phyloP scores from a whole-genome alignment of 1,284 basidiomycete species.

The Fomitopsis betulina region DNA sequence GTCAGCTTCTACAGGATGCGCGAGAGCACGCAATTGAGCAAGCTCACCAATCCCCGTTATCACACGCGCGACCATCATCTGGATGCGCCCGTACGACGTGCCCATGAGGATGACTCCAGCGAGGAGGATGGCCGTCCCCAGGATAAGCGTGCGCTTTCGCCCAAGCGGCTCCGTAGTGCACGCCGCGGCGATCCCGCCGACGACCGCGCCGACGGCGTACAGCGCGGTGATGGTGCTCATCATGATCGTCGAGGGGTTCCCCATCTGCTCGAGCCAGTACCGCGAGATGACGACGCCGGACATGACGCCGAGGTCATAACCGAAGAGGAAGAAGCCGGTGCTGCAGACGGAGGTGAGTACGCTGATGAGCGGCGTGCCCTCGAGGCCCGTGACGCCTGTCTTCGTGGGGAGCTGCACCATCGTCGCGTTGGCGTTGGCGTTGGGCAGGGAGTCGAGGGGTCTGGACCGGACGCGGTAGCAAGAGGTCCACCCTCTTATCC shows the following conservation, averaged over 20 bases:
- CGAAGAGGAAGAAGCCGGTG: conserved; percentile 36
- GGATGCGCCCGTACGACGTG: conserved; percentile 11
- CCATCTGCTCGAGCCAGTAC: conserved; percentile 37
- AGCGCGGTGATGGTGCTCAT: conserved; percentile 35
- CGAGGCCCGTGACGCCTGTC: neutral
- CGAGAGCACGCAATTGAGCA: neutral
- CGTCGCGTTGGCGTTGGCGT: neutral
- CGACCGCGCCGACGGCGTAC: conserved; percentile 27
- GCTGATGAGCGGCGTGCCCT: conserved; percentile 6
- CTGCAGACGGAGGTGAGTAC: conserved; percentile 9
- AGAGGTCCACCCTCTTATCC: neutral
- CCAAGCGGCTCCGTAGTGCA: conserved; percentile 29
- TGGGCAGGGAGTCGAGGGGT: neutral
- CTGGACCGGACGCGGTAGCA: neutral
- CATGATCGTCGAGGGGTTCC: conserved; percentile 39
- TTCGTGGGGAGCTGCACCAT: neutral
- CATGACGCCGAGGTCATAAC: conserved; percentile 46
- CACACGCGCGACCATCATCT: conserved; percentile 49
- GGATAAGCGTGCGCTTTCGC: conserved; percentile 35
- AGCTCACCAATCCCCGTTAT: conserved; percentile 42
- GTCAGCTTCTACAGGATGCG: neutral
- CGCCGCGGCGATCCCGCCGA: conserved; percentile 9
- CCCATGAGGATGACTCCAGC: conserved; percentile 32
- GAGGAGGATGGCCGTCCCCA: conserved; percentile 37
- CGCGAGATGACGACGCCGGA: conserved; percentile 40